Conservation (phyloP, 768 basidiomycete species). For the Dentipellis sp. region DNA sequence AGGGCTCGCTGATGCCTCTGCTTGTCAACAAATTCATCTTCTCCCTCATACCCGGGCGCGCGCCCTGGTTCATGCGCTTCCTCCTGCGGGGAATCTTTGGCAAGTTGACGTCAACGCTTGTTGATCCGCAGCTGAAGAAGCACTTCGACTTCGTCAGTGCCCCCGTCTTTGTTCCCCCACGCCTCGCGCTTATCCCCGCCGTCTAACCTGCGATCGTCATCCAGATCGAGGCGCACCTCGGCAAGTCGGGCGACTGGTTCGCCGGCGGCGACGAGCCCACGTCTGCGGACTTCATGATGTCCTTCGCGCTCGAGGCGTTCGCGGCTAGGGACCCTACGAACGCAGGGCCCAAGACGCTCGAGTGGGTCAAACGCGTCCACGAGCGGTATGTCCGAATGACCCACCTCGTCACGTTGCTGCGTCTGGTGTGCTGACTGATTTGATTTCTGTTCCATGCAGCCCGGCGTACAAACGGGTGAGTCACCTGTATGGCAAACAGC, state of each 20-base stretch:
- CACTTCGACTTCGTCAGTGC: conserved; percentile 21
- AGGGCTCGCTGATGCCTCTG: conserved; percentile 33
- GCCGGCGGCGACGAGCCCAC: conserved; percentile 32
- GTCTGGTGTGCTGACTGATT: background rate
- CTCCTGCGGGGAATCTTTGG: conserved; percentile 22
- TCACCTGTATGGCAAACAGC: background rate
- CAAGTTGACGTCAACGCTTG: conserved; percentile 17
- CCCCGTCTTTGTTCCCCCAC: background rate
- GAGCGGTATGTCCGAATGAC: conserved; percentile 22
- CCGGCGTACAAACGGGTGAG: conserved; percentile 21
- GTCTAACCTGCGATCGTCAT: background rate
- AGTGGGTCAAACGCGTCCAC: conserved; percentile 27
- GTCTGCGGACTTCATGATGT: conserved; percentile 35
- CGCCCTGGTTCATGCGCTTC: conserved; percentile 29
- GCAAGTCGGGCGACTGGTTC: conserved; percentile 22
- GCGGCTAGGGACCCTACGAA: conserved; percentile 6
- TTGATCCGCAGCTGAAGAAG: conserved; percentile 22
- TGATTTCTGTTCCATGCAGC: conserved; percentile 6
- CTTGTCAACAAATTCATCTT: conserved; percentile 28
- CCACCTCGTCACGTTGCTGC: background rate
- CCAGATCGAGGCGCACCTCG: conserved; percentile 32
- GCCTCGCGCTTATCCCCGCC: background rate
- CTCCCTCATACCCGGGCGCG: conserved; percentile 19
- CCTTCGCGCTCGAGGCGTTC: conserved; percentile 27
- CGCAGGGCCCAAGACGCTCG: conserved; percentile 24